Evolutionary conservation across 1,139 yeast genomes (phyloP).

Genomic region (Blastobotrys buckinghamii): DNA sequence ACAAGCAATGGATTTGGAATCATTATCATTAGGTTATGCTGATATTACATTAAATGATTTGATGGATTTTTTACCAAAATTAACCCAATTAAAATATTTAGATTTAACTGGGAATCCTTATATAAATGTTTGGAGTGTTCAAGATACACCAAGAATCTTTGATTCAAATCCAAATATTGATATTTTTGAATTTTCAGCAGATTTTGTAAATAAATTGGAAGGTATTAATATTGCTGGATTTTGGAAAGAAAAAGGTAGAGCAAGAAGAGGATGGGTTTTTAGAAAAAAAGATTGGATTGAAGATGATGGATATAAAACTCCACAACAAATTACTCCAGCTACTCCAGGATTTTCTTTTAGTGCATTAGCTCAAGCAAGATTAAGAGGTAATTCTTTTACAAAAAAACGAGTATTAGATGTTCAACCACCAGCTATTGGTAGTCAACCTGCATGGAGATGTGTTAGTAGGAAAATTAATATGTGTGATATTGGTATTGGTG

Average conservation of each 20-base stretch:
- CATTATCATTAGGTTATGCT: slow-evolving; percentile 59
- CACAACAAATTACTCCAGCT: slow-evolving; percentile 11
- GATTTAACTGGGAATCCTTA: slow-evolving; percentile 49
- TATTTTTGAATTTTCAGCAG: slow-evolving; percentile 37
- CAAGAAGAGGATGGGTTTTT: slow-evolving; percentile 70
- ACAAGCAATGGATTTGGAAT: slow-evolving; percentile 46
- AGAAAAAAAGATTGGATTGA: slow-evolving; percentile 13
- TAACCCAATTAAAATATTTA: slow-evolving; percentile 35
- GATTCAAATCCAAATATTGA: slow-evolving; percentile 34
- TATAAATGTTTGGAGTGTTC: slow-evolving; percentile 48
- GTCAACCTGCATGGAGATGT: slow-evolving; percentile 25
- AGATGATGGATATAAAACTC: neutral
- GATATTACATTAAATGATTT: slow-evolving; percentile 46
- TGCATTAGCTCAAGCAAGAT: slow-evolving; percentile 25
- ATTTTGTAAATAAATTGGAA: slow-evolving; percentile 28
- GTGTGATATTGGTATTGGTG: slow-evolving; percentile 33
- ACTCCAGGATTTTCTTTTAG: slow-evolving; percentile 24
- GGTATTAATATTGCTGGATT: slow-evolving; percentile 30
- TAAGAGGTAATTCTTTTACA: slow-evolving; percentile 3
- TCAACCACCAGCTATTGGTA: slow-evolving; percentile 12
- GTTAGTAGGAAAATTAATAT: slow-evolving; percentile 33
- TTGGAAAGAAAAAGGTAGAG: slow-evolving; percentile 54
- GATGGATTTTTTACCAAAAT: slow-evolving; percentile 41
- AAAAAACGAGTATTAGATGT: neutral
- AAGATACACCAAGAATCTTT: slow-evolving; percentile 43